These are phyloP conservation scores for Pleurotus eryngii DNA, from an alignment of 768 basidiomycete genomes.

Conservation along the genomic window DNA sequence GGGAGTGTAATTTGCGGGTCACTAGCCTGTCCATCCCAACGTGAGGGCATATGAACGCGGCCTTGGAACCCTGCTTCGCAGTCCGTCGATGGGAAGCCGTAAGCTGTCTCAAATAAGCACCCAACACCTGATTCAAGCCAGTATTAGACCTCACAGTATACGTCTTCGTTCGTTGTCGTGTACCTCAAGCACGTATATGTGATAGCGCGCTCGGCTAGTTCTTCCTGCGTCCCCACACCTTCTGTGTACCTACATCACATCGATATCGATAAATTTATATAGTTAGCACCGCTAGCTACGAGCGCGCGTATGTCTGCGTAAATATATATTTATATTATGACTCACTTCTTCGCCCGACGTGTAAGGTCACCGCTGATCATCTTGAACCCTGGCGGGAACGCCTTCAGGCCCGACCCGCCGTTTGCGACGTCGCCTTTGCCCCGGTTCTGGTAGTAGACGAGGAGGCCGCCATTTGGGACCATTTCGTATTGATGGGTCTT, in stretches of 20 bases:
- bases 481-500: conserved; percentile 31
- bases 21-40: conserved; percentile 38
- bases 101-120: conserved; percentile 14
- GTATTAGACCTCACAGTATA: conserved; percentile 15
- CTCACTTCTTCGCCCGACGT: conserved; percentile 32
- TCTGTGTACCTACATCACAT: conserved; percentile 20
- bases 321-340: not conserved
- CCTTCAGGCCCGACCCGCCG: conserved; percentile 37
- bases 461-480: conserved; percentile 36
- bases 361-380: conserved; percentile 40
- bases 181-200: conserved; percentile 39
- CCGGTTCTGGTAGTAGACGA: conserved; percentile 41
- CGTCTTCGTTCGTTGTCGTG: conserved; percentile 19
- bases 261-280: not conserved
- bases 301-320: not conserved
- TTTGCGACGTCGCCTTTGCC: conserved; percentile 33
- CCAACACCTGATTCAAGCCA: not conserved
- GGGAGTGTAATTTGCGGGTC: not conserved
- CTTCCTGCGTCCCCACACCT: conserved; percentile 33
- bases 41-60: conserved; percentile 36
- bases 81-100: conserved; percentile 41
- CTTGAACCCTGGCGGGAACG: conserved; percentile 40
- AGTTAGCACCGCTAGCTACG: not conserved
- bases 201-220: conserved; percentile 36
- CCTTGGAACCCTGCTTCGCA: conserved; percentile 39